phyloP scores from a whole-genome alignment of 2,329 filamentous ascomycete species.

The Zalaria obscura region DNA sequence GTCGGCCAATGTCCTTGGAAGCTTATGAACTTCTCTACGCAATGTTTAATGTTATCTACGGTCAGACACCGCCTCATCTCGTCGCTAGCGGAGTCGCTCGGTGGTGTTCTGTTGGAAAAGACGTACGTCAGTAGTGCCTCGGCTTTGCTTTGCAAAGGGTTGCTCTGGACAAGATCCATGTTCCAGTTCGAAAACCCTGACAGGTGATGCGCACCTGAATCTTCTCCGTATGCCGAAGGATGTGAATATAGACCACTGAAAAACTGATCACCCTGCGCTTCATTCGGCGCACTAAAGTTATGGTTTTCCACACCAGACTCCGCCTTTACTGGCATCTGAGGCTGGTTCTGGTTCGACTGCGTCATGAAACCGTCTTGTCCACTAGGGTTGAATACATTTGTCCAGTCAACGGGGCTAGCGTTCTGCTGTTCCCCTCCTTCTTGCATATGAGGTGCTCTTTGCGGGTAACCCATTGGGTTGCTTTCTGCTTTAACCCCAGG shows the following conservation, averaged over 20 bases:
- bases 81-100: constrained; percentile 7
- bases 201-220: constrained; percentile 16
- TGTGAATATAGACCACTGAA: constrained; percentile 35
- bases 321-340: constrained; percentile 27
- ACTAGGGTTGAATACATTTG: constrained; percentile 28
- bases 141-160: constrained; percentile 32
- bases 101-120: constrained; percentile 6
- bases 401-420: constrained; percentile 26
- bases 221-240: constrained; percentile 17
- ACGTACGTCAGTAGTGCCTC: constrained; percentile 30
- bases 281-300: constrained; percentile 23
- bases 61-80: constrained; percentile 38
- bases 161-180: constrained; percentile 16
- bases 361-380: constrained; percentile 29
- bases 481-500: constrained; percentile 6
- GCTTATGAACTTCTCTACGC: constrained; percentile 56
- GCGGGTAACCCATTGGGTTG: constrained; percentile 6
- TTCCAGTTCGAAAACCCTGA: constrained; percentile 26
- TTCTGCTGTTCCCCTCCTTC: constrained; percentile 3
- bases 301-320: constrained; percentile 26
- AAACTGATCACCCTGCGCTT: constrained; percentile 32
- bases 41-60: constrained; percentile 54
- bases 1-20: constrained; percentile 63
- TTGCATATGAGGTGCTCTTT: constrained; percentile 3
- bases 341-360: constrained; percentile 13